These are phyloP conservation scores for Aspergillus brunneoviolaceus DNA, from an alignment of 2,329 filamentous ascomycete genomes.

Conservation along the genomic window DNA sequence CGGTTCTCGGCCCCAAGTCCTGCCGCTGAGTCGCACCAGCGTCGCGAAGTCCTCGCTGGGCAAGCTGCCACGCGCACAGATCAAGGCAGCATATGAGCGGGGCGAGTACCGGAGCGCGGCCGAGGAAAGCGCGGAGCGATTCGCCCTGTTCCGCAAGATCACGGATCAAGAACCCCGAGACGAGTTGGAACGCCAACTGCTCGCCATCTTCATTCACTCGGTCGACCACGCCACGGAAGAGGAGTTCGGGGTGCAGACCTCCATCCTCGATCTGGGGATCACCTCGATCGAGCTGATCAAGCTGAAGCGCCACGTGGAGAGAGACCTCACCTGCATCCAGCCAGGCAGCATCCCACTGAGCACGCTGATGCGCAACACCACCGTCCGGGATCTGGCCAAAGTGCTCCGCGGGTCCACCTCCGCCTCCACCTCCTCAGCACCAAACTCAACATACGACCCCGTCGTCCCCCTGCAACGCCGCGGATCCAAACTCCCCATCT, in stretches of 20 bases:
- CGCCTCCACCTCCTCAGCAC: neutral
- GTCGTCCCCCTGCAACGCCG: constrained; percentile 29
- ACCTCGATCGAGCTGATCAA: neutral
- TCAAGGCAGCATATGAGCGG: neutral
- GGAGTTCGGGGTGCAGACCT: neutral
- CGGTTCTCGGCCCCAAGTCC: neutral
- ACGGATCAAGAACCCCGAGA: neutral
- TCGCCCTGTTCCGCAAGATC: neutral
- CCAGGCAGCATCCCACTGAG: neutral
- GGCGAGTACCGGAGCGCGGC: neutral
- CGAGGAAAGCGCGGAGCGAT: neutral
- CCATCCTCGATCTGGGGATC: neutral
- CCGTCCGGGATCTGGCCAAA: constrained; percentile 43
- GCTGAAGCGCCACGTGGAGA: neutral
- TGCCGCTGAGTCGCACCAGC: neutral
- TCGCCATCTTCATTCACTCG: neutral
- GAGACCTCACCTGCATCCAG: neutral
- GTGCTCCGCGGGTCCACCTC: neutral
- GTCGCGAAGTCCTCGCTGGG: neutral
- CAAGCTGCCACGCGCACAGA: neutral
- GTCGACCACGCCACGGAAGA: neutral
- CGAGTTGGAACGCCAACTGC: neutral
- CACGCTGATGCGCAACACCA: constrained; percentile 24
- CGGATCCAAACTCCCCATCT: constrained; percentile 32
- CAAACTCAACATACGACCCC: constrained; percentile 33